These are phyloP conservation scores for Colletotrichum liaoningense DNA, from an alignment of 2,329 filamentous ascomycete species.

Conservation along the genomic window DNA sequence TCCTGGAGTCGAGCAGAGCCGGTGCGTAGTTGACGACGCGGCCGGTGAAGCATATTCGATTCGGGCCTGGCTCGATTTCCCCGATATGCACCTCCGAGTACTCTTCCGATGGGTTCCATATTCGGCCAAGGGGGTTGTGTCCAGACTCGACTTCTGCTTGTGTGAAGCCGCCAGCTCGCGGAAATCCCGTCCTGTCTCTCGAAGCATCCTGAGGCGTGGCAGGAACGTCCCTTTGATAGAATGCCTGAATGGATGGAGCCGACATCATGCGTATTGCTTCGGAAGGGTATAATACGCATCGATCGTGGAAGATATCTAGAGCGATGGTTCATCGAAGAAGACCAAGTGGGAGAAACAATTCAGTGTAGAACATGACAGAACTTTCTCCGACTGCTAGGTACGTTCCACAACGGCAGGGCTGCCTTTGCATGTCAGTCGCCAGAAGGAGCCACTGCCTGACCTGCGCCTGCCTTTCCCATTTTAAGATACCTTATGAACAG, in stretches of 20 bases:
- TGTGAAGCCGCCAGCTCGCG: slow-evolving; percentile 64
- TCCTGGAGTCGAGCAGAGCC: slow-evolving; percentile 48
- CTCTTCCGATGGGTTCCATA: slow-evolving; percentile 54
- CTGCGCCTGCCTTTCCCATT: neutral
- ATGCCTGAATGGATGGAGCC: slow-evolving; percentile 48
- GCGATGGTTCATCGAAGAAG: neutral
- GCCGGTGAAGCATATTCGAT: slow-evolving; percentile 62
- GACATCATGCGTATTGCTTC: slow-evolving; percentile 2
- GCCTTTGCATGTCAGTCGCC: no score
- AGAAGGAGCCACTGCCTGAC: neutral
- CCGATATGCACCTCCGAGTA: slow-evolving; percentile 61
- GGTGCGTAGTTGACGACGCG: slow-evolving; percentile 67
- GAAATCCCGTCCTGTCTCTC: slow-evolving; percentile 26
- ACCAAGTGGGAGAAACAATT: neutral
- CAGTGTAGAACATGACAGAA: neutral
- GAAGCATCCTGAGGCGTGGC: neutral
- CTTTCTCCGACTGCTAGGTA: neutral
- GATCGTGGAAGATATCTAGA: neutral
- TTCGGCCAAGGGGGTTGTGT: slow-evolving; percentile 48
- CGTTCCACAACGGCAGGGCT: neutral
- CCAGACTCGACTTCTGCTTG: slow-evolving; percentile 54
- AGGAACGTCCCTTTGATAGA: slow-evolving; percentile 44
- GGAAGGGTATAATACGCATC: neutral
- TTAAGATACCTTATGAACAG: neutral
- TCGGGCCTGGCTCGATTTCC: slow-evolving; percentile 60